Evolutionary conservation across 1,139 yeast genomes (phyloP).

Genomic region (Schizosaccharomyces versatilis): DNA sequence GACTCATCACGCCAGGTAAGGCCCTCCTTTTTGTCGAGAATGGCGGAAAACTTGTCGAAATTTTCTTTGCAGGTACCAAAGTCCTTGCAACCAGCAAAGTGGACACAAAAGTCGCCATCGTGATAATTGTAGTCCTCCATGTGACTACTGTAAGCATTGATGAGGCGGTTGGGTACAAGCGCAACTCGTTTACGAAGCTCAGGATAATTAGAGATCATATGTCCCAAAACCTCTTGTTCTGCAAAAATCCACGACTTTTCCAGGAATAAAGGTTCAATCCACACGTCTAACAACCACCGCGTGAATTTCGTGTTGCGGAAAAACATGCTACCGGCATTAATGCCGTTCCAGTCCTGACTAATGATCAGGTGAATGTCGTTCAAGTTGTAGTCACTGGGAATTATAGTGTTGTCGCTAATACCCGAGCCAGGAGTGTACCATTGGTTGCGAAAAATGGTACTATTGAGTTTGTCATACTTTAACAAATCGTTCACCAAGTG

Average conservation of each 20-base stretch:
- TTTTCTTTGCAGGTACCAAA: background rate
- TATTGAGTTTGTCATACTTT: constrained; percentile 15
- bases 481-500: constrained; percentile 18
- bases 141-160: constrained; percentile 16
- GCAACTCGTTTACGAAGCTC: constrained; percentile 15
- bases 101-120: constrained; percentile 13
- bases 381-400: constrained; percentile 10
- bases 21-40: background rate
- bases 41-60: background rate
- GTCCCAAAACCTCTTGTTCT: constrained; percentile 14
- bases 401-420: constrained; percentile 4
- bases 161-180: constrained; percentile 19
- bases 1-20: background rate
- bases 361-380: constrained; percentile 13
- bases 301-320: constrained; percentile 17
- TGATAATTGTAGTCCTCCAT: constrained; percentile 9
- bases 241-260: constrained; percentile 13
- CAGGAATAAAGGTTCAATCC: constrained; percentile 15
- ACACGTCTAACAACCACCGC: constrained; percentile 14
- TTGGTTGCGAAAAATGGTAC: constrained; percentile 12
- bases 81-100: constrained; percentile 15
- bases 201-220: constrained; percentile 11
- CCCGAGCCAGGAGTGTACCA: constrained; percentile 7
- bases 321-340: constrained; percentile 22
- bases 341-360: constrained; percentile 16